Base-by-base conservation (phyloP, 441 rosid species). In the Raphanus hybrid region DNA sequence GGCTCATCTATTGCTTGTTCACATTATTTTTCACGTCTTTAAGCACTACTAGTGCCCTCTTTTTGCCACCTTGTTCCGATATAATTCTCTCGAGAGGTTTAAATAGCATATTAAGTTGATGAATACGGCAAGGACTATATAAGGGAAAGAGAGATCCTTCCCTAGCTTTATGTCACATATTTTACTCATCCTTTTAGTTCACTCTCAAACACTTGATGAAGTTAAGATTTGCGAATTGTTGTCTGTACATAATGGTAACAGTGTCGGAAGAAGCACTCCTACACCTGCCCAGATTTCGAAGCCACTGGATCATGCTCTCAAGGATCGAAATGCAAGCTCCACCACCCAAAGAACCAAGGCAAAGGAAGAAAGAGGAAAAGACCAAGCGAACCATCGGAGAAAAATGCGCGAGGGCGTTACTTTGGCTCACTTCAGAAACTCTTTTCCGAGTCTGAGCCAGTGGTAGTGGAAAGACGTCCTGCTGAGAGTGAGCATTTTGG, bases 241-340 rank as follows among this genome's bases (percentile, higher is more conserved):
- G 61, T 76, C 59, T 77, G 75, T 65, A 71, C 83, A 20, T 73
- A 32, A 75, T 88, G 86, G 78, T 83, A 75, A 85, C 95, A 94
- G 98, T 94, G 98, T 85, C 89, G 84, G 85, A 94, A 90, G 92
- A 94, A 91, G 92, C 98, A 94, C 88, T 92, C 91, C 81, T 87
- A 89, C 70, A 88, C 84, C 68, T 94, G 98, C 86, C 97, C 98
- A 26, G 67, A 64, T 43, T 92, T 86, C 32, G 91, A 90, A 84
- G 91, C 91, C 41, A 91, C 87, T 12, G 96, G 97, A 64, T 87
- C 86, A 59, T 94, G 98, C 84, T 82, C 92, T 61, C 86, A 84
- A 69, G 97, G 97, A 81, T 82, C 91, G 61, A 91, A 90, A 78
- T 92, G 98, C 91, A 92, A 90, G 86, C 97, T 92, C 78, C 97